Conservation (phyloP, 108 stramenopile species). For the Pinguiococcus pyrenoidosus region DNA sequence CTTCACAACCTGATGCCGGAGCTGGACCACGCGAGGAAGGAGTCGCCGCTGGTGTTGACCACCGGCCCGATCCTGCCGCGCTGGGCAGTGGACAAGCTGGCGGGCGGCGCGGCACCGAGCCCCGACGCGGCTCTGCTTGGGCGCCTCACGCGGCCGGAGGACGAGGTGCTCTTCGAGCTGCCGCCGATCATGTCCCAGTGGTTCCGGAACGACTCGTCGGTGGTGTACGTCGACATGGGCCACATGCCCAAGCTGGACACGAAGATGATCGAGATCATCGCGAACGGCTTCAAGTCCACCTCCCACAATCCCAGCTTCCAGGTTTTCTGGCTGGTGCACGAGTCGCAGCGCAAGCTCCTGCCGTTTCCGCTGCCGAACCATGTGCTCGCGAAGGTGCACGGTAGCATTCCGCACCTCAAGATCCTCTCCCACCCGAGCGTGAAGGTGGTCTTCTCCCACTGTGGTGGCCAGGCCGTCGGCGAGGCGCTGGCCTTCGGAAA, state of each 20-base stretch:
- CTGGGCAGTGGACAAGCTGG: background rate
- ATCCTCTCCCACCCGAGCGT: constrained; percentile 17
- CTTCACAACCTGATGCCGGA: constrained; percentile 20
- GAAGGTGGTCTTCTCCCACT: constrained; percentile 22
- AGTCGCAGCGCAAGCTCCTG: constrained; percentile 13
- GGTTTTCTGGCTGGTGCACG: constrained; percentile 13
- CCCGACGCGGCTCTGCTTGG: too few species aligned
- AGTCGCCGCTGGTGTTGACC: constrained; percentile 11
- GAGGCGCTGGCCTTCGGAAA: constrained; percentile 20
- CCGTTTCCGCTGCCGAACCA: constrained; percentile 9
- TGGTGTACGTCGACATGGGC: constrained; percentile 16
- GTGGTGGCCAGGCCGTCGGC: constrained; percentile 18
- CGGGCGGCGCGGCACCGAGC: background rate
- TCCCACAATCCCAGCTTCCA: constrained; percentile 1
- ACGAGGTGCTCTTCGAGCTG: constrained; percentile 4
- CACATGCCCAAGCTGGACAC: constrained; percentile 21
- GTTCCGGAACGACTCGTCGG: constrained; percentile 9
- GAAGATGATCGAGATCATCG: constrained; percentile 18
- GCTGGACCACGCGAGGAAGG: constrained; percentile 11
- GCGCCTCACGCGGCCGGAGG: too few species aligned
- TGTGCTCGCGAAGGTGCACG: constrained; percentile 17
- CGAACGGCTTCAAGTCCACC: constrained; percentile 13
- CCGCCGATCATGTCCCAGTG: constrained; percentile 9
- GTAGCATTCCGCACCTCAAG: constrained; percentile 12
- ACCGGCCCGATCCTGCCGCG: constrained; percentile 18